Conservation (phyloP, 2,329 filamentous ascomycete species). For the Neurospora crassa region DNA sequence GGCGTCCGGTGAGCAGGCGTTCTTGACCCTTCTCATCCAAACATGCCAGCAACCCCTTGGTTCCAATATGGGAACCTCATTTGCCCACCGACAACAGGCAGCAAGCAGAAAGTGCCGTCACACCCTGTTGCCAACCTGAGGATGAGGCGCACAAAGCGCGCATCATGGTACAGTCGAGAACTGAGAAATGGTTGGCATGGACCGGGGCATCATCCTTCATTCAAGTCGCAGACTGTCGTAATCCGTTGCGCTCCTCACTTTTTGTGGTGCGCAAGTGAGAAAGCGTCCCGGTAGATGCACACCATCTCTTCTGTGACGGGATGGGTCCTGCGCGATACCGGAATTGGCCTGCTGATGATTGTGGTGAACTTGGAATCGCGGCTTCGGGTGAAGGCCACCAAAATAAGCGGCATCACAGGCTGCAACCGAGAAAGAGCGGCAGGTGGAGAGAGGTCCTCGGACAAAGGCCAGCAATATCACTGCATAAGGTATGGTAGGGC, state of each 20-base stretch:
- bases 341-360: background rate
- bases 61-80: background rate
- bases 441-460: background rate
- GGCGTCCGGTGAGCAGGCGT: background rate
- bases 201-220: background rate
- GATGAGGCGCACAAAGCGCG: background rate
- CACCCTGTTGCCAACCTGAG: background rate
- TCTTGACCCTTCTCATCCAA: background rate
- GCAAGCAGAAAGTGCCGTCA: background rate
- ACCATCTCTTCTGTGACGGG: background rate
- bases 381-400: background rate
- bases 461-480: background rate
- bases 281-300: background rate
- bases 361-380: background rate
- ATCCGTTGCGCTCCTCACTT: background rate
- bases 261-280: background rate
- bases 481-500: too few species aligned
- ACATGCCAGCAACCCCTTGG: background rate
- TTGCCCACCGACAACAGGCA: background rate
- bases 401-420: background rate
- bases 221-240: background rate
- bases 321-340: background rate
- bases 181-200: background rate
- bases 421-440: background rate
- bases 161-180: background rate